Percentiles rank a stretch among this genome's conserved stretches.
Evolutionary conservation across 148 eudicot genomes (phyloP).

Genomic region (Heliamphora exappendiculata): DNA sequence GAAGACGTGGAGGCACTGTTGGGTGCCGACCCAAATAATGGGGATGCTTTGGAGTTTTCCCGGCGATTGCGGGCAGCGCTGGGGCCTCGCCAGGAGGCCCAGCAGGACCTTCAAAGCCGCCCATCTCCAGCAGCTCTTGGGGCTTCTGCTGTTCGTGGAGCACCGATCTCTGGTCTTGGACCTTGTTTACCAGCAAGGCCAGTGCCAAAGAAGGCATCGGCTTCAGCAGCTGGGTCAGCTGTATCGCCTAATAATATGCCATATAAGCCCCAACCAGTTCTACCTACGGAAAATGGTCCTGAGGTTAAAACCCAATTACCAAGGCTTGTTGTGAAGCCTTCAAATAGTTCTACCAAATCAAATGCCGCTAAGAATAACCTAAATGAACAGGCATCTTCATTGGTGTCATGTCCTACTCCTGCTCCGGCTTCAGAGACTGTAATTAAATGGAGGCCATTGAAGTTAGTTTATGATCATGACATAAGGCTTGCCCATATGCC

Average conservation of each 20-base stretch:
- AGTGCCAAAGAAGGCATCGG: constrained; percentile 48
- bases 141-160: constrained; percentile 85
- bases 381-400: constrained; percentile 25
- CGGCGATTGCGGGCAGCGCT: constrained; percentile 46
- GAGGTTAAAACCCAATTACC: constrained; percentile 52
- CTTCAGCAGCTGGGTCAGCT: constrained; percentile 26
- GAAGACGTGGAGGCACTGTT: constrained; percentile 59
- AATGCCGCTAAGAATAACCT: constrained; percentile 31
- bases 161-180: constrained; percentile 77
- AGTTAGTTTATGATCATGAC: constrained; percentile 91
- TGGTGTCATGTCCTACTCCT: constrained; percentile 14
- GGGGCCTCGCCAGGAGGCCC: constrained; percentile 58
- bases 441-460: constrained; percentile 60
- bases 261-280: constrained; percentile 40
- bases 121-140: constrained; percentile 92
- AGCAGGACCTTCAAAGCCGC: constrained; percentile 75
- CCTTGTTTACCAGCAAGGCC: constrained; percentile 86
- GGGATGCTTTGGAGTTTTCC: constrained; percentile 69
- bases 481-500: constrained; percentile 91
- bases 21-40: constrained; percentile 57
- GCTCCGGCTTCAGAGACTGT: constrained; percentile 19
- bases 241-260: constrained; percentile 26
- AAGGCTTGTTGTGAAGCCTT: constrained; percentile 58
- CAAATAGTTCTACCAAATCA: constrained; percentile 44
- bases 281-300: constrained; percentile 51